Evolutionary conservation across 305 asterid species (phyloP).

Genomic region (Petunia hybrid): DNA sequence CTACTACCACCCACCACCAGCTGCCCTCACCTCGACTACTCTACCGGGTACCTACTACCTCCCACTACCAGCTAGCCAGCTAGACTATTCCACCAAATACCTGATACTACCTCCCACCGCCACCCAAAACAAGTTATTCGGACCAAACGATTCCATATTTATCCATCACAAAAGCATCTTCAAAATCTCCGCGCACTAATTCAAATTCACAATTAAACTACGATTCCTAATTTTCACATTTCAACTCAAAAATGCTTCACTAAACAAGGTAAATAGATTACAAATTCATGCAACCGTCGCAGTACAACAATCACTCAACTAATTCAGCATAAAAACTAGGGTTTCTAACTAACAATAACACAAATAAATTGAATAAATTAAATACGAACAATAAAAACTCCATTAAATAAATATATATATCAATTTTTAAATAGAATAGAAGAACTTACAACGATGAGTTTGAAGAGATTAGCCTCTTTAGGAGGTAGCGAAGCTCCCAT

Average conservation of each 20-base stretch:
- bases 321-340: conserved; percentile 18
- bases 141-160: neutral
- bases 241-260: conserved; percentile 6
- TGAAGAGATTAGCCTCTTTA: conserved; percentile 90
- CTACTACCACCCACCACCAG: too few species aligned
- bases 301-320: neutral
- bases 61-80: too few species aligned
- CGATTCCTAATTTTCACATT: neutral
- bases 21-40: too few species aligned
- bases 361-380: conserved; percentile 4
- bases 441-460: conserved; percentile 79
- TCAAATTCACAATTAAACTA: neutral
- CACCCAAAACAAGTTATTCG: too few species aligned
- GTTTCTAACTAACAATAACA: conserved; percentile 12
- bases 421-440: neutral
- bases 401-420: neutral
- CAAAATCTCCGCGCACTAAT: neutral
- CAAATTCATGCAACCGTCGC: conserved; percentile 2
- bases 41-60: too few species aligned
- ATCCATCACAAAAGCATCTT: neutral
- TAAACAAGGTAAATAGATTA: neutral
- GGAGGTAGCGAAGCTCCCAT: conserved; percentile 91
- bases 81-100: too few species aligned
- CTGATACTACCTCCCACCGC: too few species aligned
- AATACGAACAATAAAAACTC: neutral